A percentile compares a stretch with the other conserved stretches of the same genome.
Conservation (phyloP, 495 filamentous ascomycete species). For the Xylaria castorea region DNA sequence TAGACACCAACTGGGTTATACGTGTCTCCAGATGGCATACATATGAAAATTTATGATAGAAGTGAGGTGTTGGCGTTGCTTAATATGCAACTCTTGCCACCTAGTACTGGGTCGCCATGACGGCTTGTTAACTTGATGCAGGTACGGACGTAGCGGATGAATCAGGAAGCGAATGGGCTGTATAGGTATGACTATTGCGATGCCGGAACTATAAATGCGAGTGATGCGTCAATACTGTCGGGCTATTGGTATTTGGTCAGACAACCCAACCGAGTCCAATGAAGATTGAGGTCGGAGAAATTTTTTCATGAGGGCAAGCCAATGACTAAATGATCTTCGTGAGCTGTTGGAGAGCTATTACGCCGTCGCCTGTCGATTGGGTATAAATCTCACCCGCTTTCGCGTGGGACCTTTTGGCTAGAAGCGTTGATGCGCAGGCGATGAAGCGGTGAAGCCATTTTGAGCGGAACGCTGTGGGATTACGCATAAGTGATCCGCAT, state of each 20-base stretch:
- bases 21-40: not conserved
- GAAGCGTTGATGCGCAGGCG: slow-evolving; percentile 6
- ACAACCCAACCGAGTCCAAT: slow-evolving; percentile 18
- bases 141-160: not conserved
- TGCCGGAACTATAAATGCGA: slow-evolving; percentile 5
- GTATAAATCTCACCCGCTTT: slow-evolving; percentile 15
- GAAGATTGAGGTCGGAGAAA: slow-evolving; percentile 6
- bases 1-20: not conserved
- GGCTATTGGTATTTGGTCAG: not conserved
- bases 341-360: slow-evolving; percentile 7
- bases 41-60: not conserved
- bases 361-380: slow-evolving; percentile 17
- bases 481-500: slow-evolving; percentile 15
- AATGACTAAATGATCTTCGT: not conserved
- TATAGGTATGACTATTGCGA: slow-evolving; percentile 1
- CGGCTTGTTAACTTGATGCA: not conserved
- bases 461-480: slow-evolving; percentile 12
- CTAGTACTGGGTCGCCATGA: not conserved
- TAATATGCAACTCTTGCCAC: slow-evolving; percentile 4
- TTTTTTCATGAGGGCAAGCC: slow-evolving; percentile 21
- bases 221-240: slow-evolving; percentile 14
- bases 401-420: slow-evolving; percentile 3
- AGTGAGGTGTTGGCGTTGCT: slow-evolving; percentile 1
- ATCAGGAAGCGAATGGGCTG: not conserved
- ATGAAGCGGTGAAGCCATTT: slow-evolving; percentile 29